Percentiles rank a stretch among this genome's conserved stretches.
phyloP scores from a whole-genome alignment of 306 rosid species.

The Fragaria vesca region DNA sequence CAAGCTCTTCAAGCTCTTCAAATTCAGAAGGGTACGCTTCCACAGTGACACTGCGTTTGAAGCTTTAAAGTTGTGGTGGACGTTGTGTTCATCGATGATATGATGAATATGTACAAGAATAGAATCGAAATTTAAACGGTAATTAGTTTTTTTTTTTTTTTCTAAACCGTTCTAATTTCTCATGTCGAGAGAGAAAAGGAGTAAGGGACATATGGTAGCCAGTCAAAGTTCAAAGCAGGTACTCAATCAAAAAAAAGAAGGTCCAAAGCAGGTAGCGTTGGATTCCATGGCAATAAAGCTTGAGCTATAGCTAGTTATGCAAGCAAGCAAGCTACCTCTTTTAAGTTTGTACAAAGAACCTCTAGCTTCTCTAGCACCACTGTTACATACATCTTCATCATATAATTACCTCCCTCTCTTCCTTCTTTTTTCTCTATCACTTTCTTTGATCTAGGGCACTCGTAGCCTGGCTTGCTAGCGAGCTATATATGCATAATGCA shows the following conservation, averaged over 20 bases:
- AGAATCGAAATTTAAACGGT: neutral
- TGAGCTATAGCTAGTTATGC: neutral
- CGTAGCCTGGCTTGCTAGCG: neutral
- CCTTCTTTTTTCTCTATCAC: neutral
- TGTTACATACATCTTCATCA: neutral
- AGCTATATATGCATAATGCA: neutral
- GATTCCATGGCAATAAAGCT: constrained; percentile 7
- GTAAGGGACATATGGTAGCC: constrained; percentile 14
- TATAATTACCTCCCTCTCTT: neutral
- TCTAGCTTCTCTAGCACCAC: neutral
- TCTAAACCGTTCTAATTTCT: neutral
- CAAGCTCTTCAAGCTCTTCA: neutral
- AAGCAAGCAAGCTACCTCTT: neutral
- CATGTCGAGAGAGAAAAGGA: neutral
- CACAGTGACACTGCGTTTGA: no score
- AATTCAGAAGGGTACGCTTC: neutral
- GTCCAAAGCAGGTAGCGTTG: constrained; percentile 8
- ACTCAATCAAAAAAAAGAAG: neutral
- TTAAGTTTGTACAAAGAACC: neutral
- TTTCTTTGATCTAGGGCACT: neutral
- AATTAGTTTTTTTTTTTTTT: neutral
- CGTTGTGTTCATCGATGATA: neutral
- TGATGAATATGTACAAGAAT: neutral
- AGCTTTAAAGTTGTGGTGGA: neutral
- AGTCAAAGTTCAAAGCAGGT: constrained; percentile 19